Evolutionary conservation across 495 filamentous ascomycete genomes (phyloP), one percentile per base, ranked within the genome.

Genomic region (Apodospora peruviana): DNA sequence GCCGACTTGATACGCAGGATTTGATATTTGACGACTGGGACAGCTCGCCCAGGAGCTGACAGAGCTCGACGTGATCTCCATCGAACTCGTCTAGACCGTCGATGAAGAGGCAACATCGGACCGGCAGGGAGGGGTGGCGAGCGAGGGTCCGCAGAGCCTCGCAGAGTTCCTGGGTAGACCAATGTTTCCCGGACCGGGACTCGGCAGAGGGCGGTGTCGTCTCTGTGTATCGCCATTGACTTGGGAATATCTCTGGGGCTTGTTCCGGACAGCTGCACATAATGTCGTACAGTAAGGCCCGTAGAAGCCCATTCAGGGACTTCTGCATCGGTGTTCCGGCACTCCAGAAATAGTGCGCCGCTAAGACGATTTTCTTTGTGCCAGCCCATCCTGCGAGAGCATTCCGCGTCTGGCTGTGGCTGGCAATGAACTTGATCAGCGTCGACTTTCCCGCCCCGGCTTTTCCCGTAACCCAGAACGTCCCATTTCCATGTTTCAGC

Each of bases 31-130:
- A 10, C 9, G 5, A 22, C 3, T 9, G 10, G 14, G 8, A 25
- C 16, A 12, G 44, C 14, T 22, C 3, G 10, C 12, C 32, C 3
- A 4, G 34, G 16, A 10, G n/a, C 4, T 7, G 23, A 4, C 18
- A 40, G 7, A 51, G 42, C 19, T 46, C 24, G 17, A 19, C 21
- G 24, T 17, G 24, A 16, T 37, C 24, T 3, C 40, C 49, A 7
- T 45, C 43, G 29, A 62, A 41, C 36, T 51, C 49, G 24, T 51
- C 49, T 10, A 51, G 29, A 8, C 49, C 49, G 29, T 51, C 49
- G 42, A 51, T 36, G 27, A 51, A 51, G 16, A 51, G 14, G 25
- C 49, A 40, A 12, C 45, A 17, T 5, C 18, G 19, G 14, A 39
- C 25, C 27, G 27, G 27, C 14, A 14, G 14, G 14, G 2, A 17